These are phyloP conservation scores for Coprinellus aureogranulatus DNA, from an alignment of 768 basidiomycete genomes.

Conservation along the genomic window DNA sequence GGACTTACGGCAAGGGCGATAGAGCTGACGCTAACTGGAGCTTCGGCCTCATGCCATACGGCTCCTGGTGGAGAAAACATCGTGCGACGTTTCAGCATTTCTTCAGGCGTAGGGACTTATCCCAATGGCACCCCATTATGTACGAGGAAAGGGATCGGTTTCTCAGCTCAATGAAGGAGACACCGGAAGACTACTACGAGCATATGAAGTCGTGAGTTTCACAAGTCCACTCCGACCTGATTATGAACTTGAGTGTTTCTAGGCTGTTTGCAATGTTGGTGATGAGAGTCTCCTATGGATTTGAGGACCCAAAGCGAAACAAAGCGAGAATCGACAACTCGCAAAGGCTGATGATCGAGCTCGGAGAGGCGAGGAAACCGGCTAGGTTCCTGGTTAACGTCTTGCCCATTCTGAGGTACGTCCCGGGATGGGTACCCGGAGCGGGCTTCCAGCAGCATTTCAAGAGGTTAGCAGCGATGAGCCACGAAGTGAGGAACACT, in stretches of 20 bases:
- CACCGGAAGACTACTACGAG: conserved; percentile 21
- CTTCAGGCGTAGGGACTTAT: conserved; percentile 16
- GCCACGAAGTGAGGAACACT: neutral
- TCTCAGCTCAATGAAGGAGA: conserved; percentile 24
- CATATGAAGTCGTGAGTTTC: conserved; percentile 20
- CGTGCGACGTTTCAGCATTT: conserved; percentile 27
- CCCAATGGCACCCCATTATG: conserved; percentile 16
- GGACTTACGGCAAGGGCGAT: neutral
- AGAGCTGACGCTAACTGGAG: conserved; percentile 10
- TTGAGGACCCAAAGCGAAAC: conserved; percentile 1
- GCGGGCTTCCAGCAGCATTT: conserved; percentile 41
- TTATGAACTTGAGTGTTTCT: neutral
- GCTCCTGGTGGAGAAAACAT: conserved; percentile 21
- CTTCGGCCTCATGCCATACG: conserved; percentile 20
- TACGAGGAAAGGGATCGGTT: conserved; percentile 25
- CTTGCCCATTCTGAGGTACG: conserved; percentile 30
- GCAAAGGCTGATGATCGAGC: neutral
- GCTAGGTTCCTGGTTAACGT: conserved; percentile 20
- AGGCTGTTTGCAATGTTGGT: conserved; percentile 2
- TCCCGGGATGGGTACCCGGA: conserved; percentile 50
- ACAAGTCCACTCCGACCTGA: neutral
- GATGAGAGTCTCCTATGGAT: conserved; percentile 6
- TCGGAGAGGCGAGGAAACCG: neutral
- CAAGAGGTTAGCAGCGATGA: neutral
- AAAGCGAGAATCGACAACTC: conserved; percentile 5